Evolutionary conservation across 805 yeast species (phyloP), one percentile per base, ranked within the genome.

Genomic region (Martiniozyma abietophila): DNA sequence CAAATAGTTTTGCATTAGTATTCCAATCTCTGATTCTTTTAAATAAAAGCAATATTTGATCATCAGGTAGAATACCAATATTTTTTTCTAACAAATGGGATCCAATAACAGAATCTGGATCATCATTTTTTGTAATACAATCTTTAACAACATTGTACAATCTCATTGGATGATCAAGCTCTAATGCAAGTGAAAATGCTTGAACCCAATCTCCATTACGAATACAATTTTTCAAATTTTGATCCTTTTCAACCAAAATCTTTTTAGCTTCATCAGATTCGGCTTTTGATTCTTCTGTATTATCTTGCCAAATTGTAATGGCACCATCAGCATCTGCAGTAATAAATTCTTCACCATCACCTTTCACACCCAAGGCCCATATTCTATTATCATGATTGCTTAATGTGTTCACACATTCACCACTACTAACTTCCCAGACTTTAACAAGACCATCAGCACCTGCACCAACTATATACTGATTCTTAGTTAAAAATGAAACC

Each of bases 241-340:
- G 99, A 48, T 89, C 96, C 56, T 85, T 80, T 55, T 89, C 97
- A 18, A 92, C 74, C 36, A 64, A 67, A 35, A 56, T 39, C 44
- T 73, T 76, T 35, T 63, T 67, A 21, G 66, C 71, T 32, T 71
- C 72, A 41, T 70, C 76, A 35, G 71, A 74, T 35, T 63, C 59
- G 33, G 61, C 71, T 37, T 67, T 64, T 34, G 75, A 70, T 51
- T 81, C 89, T 35, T 77, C 86, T 1, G 95, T 82, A 48, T 79
- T 76, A 57, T 92, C 97, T 35, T 65, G 65, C 98, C 98, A 92
- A 26, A 84, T 65, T 32, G 84, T 80, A 44, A 92, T 71, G 18
- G 84, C 78, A 36, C 96, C 95, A 57, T 92, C 97, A 1, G 96
- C 96, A 57, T 92, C 97, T 0, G 96, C 97, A 39, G 83, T 74